Evolutionary conservation across 139 green algal genomes (phyloP).

Genomic region (Yamagishiella unicocca): DNA sequence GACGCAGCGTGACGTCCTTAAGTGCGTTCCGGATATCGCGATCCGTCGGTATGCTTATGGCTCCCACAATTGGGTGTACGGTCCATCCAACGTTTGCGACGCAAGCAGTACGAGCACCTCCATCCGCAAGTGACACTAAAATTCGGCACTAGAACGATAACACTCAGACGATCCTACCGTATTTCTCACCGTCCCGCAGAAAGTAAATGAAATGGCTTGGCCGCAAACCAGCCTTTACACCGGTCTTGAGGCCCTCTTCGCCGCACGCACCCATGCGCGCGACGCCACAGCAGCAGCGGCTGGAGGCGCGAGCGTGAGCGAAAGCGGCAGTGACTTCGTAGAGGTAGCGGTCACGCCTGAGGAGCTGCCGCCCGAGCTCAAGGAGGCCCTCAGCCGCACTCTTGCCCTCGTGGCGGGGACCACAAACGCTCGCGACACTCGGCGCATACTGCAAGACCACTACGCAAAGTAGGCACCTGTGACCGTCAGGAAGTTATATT

Average conservation of each 20-base stretch:
- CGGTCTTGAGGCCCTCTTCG: not conserved
- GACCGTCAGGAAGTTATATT: too few relatives aligned
- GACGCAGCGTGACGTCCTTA: too few relatives aligned
- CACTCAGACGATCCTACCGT: not conserved
- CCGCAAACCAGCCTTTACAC: not conserved
- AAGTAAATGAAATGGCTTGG: constrained; percentile 7
- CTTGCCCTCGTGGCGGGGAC: constrained; percentile 29
- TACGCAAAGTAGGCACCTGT: constrained; percentile 2
- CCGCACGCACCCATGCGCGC: not conserved
- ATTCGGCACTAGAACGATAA: not conserved
- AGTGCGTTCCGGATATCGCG: too few relatives aligned
- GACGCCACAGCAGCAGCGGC: not conserved
- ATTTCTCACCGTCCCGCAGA: not conserved
- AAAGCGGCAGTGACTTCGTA: not conserved
- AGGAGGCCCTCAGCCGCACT: constrained; percentile 2
- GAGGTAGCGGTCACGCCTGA: constrained; percentile 30
- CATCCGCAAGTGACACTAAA: not conserved
- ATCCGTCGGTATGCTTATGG: too few relatives aligned
- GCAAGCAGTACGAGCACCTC: not conserved
- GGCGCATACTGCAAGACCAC: constrained; percentile 3
- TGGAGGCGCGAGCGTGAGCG: not conserved
- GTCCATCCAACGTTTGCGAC: not conserved
- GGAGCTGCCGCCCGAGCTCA: constrained; percentile 15
- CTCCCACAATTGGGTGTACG: too few relatives aligned
- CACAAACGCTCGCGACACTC: constrained; percentile 4